phyloP scores from a whole-genome alignment of 2,329 filamentous ascomycete species.

The Clonostachys byssicola region DNA sequence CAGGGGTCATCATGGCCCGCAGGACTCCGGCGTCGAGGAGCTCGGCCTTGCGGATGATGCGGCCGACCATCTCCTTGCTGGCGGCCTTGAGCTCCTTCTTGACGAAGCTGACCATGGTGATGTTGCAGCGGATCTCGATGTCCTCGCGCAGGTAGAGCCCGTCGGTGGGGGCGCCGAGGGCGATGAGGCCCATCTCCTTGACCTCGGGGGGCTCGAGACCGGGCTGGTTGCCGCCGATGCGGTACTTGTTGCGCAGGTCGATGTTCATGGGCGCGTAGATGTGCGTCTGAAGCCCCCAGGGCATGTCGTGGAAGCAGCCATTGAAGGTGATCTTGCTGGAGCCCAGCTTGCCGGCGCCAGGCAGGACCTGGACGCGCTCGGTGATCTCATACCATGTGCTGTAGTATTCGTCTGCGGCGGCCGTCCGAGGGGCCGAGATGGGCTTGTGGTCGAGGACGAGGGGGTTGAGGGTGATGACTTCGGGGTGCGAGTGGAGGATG shows the following conservation, averaged over 20 bases:
- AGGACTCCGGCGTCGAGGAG: conserved; percentile 62
- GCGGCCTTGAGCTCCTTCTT: conserved; percentile 64
- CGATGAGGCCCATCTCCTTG: conserved; percentile 55
- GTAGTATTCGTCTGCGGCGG: conserved; percentile 66
- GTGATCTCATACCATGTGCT: conserved; percentile 72
- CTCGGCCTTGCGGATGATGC: conserved; percentile 69
- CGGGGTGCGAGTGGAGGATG: conserved; percentile 66
- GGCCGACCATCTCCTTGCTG: conserved; percentile 62
- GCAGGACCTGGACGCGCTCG: conserved; percentile 64
- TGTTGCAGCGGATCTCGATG: conserved; percentile 66
- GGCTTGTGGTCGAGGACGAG: conserved; percentile 60
- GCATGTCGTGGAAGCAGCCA: conserved; percentile 69
- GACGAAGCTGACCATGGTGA: conserved; percentile 61
- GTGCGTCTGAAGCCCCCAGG: conserved; percentile 69
- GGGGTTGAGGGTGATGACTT: conserved; percentile 68
- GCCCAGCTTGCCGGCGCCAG: conserved; percentile 61
- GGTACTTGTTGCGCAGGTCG: conserved; percentile 65
- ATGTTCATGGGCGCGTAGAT: conserved; percentile 65
- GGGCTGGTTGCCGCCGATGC: conserved; percentile 64
- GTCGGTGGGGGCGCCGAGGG: conserved; percentile 56
- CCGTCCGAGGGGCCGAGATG: conserved; percentile 63
- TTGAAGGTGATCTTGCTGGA: conserved; percentile 65
- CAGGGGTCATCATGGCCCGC: conserved; percentile 59
- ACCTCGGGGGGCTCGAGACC: conserved; percentile 58
- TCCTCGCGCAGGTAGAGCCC: conserved; percentile 67